Evolutionary conservation across 202 grass and related monocot genomes (phyloP).

Genomic region (Setaria viridis): DNA sequence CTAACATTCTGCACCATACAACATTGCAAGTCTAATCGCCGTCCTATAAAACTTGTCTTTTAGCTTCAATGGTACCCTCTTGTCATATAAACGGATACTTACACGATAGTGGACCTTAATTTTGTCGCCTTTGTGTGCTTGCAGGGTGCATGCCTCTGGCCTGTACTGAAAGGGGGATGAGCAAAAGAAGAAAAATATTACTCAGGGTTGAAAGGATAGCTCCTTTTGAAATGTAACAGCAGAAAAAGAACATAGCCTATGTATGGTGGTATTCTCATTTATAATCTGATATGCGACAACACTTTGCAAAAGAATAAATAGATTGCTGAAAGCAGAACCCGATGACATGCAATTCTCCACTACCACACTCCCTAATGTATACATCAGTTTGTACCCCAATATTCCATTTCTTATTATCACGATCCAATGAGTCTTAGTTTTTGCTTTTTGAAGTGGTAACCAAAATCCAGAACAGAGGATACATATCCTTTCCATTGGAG

Average conservation of each 20-base stretch:
- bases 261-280: neutral
- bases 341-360: neutral
- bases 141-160: constrained; percentile 70
- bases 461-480: neutral
- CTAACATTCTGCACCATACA: too few species aligned
- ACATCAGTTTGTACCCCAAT: neutral
- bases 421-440: neutral
- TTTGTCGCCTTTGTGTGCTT: constrained; percentile 87
- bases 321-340: constrained; percentile 11
- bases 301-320: neutral
- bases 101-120: constrained; percentile 97
- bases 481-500: neutral
- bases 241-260: neutral
- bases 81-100: constrained; percentile 33
- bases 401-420: neutral
- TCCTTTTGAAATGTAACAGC: neutral
- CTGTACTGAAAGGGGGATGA: constrained; percentile 71
- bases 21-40: too few species aligned
- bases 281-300: neutral
- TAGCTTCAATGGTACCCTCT: too few species aligned
- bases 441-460: neutral
- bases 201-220: neutral
- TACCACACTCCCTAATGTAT: neutral
- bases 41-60: too few species aligned
- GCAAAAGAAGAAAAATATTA: constrained; percentile 27